Percentiles rank a stretch among this genome's conserved stretches.
Evolutionary conservation across 805 yeast species (phyloP).

Genomic region (Candida easanensis): DNA sequence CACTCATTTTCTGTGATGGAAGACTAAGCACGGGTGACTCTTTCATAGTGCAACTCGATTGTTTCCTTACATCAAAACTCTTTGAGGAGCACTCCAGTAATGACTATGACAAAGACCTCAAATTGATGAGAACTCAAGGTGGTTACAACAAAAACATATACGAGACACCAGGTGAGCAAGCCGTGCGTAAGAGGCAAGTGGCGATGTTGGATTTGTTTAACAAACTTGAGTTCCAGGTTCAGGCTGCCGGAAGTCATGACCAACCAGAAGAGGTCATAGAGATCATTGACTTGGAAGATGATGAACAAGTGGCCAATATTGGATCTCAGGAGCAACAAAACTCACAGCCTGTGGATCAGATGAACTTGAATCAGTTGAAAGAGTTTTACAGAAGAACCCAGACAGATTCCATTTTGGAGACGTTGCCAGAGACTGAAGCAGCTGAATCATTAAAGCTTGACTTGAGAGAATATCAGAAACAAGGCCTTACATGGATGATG

Average conservation of each 20-base stretch:
- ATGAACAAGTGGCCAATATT: slow-evolving; percentile 24
- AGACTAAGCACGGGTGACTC: slow-evolving; percentile 73
- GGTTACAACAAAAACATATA: slow-evolving; percentile 21
- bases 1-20: slow-evolving; percentile 56
- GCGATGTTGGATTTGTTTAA: slow-evolving; percentile 57
- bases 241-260: not conserved
- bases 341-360: slow-evolving; percentile 32
- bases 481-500: slow-evolving; percentile 89
- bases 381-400: slow-evolving; percentile 74
- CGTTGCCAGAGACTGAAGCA: slow-evolving; percentile 59
- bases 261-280: slow-evolving; percentile 25
- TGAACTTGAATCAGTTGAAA: slow-evolving; percentile 70
- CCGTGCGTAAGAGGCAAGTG: slow-evolving; percentile 48
- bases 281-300: slow-evolving; percentile 36
- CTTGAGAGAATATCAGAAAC: slow-evolving; percentile 76
- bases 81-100: slow-evolving; percentile 23
- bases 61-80: slow-evolving; percentile 45
- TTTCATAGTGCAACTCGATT: slow-evolving; percentile 66
- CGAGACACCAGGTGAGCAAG: slow-evolving; percentile 54
- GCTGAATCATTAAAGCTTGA: slow-evolving; percentile 49
- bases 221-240: slow-evolving; percentile 37
- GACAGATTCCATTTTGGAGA: slow-evolving; percentile 50
- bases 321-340: slow-evolving; percentile 15
- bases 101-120: slow-evolving; percentile 23
- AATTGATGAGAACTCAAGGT: slow-evolving; percentile 11